These are phyloP conservation scores for Ogataea hybrid DNA, from an alignment of 1,139 yeast genomes.

Conservation along the genomic window DNA sequence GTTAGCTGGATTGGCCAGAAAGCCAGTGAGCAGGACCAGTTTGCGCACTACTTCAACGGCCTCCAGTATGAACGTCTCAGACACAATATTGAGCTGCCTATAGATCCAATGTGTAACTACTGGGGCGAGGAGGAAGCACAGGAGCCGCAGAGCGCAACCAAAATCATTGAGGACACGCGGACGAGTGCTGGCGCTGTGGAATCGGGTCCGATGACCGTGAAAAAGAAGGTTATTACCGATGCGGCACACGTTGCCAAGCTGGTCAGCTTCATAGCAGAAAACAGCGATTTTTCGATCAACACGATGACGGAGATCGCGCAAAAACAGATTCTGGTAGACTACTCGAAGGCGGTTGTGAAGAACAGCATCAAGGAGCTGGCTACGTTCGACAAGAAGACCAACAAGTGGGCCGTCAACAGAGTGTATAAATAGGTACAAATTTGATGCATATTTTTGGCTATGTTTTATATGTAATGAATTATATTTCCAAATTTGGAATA, in stretches of 20 bases:
- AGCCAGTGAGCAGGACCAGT: conserved; percentile 20
- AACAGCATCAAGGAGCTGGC: conserved; percentile 48
- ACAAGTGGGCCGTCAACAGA: conserved; percentile 23
- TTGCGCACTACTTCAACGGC: conserved; percentile 34
- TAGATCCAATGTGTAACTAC: conserved; percentile 61
- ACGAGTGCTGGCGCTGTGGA: conserved; percentile 1
- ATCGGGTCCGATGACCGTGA: conserved; percentile 26
- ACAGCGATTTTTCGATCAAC: conserved; percentile 65
- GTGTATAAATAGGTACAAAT: background rate
- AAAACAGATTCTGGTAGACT: conserved; percentile 56
- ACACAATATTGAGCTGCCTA: conserved; percentile 43
- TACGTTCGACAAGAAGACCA: conserved; percentile 31
- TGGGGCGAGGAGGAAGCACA: conserved; percentile 37
- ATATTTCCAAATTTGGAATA: conserved; percentile 7
- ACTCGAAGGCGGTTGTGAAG: conserved; percentile 65
- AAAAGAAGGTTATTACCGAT: conserved; percentile 51
- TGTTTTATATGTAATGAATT: conserved; percentile 3
- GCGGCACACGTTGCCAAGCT: conserved; percentile 43
- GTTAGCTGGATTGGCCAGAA: conserved; percentile 35
- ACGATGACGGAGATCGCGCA: conserved; percentile 73
- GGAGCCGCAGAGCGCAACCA: conserved; percentile 5
- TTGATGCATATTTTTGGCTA: background rate
- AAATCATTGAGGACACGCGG: conserved; percentile 1
- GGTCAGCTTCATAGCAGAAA: conserved; percentile 49
- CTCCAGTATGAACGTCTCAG: conserved; percentile 37